Conservation (phyloP, 352 stramenopile species). For the Aphanomyces cochlioides region DNA sequence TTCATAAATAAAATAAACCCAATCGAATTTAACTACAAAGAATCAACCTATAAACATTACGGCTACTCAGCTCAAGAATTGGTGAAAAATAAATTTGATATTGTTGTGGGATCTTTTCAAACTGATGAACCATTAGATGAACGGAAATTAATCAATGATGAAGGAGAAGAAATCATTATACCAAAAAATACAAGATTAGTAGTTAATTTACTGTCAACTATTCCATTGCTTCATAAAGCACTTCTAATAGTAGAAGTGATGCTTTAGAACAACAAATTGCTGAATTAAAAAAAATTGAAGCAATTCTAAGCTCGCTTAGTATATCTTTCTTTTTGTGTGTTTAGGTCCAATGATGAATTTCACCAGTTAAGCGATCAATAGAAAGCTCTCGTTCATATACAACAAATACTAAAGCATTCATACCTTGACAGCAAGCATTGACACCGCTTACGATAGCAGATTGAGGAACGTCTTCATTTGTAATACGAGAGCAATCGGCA, state of each 20-base stretch:
- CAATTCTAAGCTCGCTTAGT: too few relatives aligned
- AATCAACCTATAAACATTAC: background rate
- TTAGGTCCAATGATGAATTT: background rate
- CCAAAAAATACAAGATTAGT: background rate
- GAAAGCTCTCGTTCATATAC: conserved; percentile 7
- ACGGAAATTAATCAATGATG: background rate
- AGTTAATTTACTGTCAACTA: background rate
- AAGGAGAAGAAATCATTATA: background rate
- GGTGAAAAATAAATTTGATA: conserved; percentile 1
- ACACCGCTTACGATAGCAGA: background rate
- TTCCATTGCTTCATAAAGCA: background rate
- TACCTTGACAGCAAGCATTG: conserved; percentile 27
- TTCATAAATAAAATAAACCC: background rate
- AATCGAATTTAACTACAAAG: background rate
- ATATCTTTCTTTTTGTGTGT: background rate
- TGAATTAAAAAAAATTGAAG: background rate
- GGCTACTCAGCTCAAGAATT: conserved; percentile 1
- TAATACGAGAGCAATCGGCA: conserved; percentile 31
- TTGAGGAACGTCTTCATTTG: conserved; percentile 5
- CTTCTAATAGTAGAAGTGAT: background rate
- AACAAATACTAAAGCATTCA: conserved; percentile 12
- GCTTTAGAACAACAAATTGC: background rate
- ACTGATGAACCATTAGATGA: background rate
- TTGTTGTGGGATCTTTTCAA: background rate
- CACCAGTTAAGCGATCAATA: conserved; percentile 23